These are phyloP conservation scores for Aureobasidium sp. DNA, from an alignment of 2,329 filamentous ascomycete genomes.

Conservation along the genomic window DNA sequence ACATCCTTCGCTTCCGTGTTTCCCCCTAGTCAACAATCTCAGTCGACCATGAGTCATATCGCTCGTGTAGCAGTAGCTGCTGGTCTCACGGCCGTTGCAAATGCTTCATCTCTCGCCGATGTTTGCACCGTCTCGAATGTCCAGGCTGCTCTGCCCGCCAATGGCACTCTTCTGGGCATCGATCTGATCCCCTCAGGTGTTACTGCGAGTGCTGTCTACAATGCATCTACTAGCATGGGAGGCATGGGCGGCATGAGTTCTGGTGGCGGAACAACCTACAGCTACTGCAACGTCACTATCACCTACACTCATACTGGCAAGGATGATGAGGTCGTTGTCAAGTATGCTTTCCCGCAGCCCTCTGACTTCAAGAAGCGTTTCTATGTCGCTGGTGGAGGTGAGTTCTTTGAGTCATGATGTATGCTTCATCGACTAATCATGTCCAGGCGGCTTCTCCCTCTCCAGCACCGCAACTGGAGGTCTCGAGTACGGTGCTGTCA, in stretches of 20 bases:
- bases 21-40: background rate
- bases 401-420: background rate
- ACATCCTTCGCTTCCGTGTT: background rate
- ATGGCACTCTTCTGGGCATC: conserved; percentile 14
- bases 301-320: conserved; percentile 36
- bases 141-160: conserved; percentile 12
- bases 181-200: conserved; percentile 35
- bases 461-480: conserved; percentile 30
- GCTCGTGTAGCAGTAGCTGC: conserved; percentile 1
- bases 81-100: background rate
- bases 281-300: conserved; percentile 14
- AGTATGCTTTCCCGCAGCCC: conserved; percentile 36
- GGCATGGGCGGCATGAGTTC: background rate
- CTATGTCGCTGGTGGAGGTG: conserved; percentile 26
- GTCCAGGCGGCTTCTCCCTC: conserved; percentile 33
- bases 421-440: background rate
- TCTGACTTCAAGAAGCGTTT: conserved; percentile 37
- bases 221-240: conserved; percentile 13
- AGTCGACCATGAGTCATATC: background rate
- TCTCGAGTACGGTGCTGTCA: conserved; percentile 37
- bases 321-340: conserved; percentile 27
- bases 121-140: conserved; percentile 17
- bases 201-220: conserved; percentile 28
- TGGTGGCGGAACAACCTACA: conserved; percentile 19
- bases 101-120: conserved; percentile 12